Base-by-base conservation (phyloP, 345 rosid species). In the Rhizophora apiculata region DNA sequence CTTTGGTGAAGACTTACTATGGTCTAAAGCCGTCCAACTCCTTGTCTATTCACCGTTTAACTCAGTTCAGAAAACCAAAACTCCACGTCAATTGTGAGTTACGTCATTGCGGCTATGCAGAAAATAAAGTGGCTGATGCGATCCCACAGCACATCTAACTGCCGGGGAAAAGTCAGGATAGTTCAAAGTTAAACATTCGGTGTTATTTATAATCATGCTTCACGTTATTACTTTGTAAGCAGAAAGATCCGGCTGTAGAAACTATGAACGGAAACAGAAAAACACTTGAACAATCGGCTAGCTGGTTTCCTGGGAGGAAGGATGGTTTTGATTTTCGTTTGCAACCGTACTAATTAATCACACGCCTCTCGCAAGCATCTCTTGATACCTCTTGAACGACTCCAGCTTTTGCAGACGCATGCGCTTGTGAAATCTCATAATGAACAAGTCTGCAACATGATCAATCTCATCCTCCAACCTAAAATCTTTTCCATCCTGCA, bases 331-430 rank as follows among this genome's bases (percentile, higher is more conserved):
- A 11, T 39, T 62, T 62, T 6, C 11, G 4, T 22, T 32, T 63
- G 54, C 5, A 37, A 16, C 6, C 2, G 3, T 18, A 2, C 5
- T 30, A 32, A 34, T 21, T 6, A 52, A 11, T 75, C 31, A 76
- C 63, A 31, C 48, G 36, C 77, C 54, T 36, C 80, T 63, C 21
- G 52, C 65, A 30, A 72, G 72, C 80, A 64, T 72, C 63, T 72
- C 77, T 21, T 59, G 76, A 59, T 26, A 52, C 69, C 76, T 72
- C 73, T 77, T 77, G 67, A 77, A 72, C 5, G 80, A 77, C 43
- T 77, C 67, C 20, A 68, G 74, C 71, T 77, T 77, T 64, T 77
- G 80, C 68, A 77, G 15, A 57, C 80, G 73, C 63, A 77, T 72
- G 52, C 72, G 76, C 49, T 68, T 68, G 48, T 77, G 77, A 53